Evolutionary conservation across 176 grass and related monocot species (phyloP), one percentile per base, ranked within the genome.

Genomic region (Olyra latifolia): DNA sequence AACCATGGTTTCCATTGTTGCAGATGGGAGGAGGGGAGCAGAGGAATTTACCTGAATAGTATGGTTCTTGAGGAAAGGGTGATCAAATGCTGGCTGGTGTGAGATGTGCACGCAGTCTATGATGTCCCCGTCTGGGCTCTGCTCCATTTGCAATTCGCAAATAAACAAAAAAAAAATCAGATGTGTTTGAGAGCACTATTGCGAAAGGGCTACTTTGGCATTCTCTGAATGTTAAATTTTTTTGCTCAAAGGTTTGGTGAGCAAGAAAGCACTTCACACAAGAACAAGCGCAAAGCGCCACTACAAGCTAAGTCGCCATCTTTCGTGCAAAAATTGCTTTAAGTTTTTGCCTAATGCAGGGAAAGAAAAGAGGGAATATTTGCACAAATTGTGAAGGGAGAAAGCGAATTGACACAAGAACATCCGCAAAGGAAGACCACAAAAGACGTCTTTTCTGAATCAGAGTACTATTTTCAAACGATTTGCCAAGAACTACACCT

Each of bases 61-160:
- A 87, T 94, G 94, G 85, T 94, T 91, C 87, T 91, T 94, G 79
- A 97, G 94, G 75, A 82, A 94, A 17, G 94, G 94, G 66, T 97
- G 94, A 91, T 97, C 94, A 57, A 97, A 97, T 6, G 94, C 94
- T 45, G 94, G 94, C 66, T 97, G 94, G 39, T 91, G 87, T 20
- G 94, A 94, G 54, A 94, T 93, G 86, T 91, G 94, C 81, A 97
- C 91, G 83, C 94, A 97, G 46, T 97, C 94, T 66, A 97, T 97
- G 60, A 86, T 91, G 81, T 97, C 94, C 46, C 94, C 94, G 61
- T 99, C 96, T 44, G 96, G 93, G 61, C 94, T 97, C 94, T 97
- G 84, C 58, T 82, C 29, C 22, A 76, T 85, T 80, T 23, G 15
- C 50, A 16, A 69, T 71, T 70, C 13, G 43, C 44, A 82, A 52